A percentile compares a stretch with the other conserved stretches of the same genome.
phyloP scores from a whole-genome alignment of 192 early-diverging fungal genomes.

The Phlyctochytrium bullatum region DNA sequence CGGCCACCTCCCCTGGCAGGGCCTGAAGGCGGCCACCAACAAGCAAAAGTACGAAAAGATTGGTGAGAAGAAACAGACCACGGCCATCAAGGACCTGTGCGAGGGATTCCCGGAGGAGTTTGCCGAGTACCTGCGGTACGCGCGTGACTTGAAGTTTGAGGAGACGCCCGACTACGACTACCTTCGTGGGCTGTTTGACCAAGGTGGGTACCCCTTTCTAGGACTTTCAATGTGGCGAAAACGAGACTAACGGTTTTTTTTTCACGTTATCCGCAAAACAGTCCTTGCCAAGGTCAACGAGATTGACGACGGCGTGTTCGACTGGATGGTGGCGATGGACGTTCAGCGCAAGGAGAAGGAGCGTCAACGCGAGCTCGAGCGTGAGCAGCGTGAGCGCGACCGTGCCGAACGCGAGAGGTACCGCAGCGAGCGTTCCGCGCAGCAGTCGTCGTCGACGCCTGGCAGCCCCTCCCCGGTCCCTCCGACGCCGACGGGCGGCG shows the following conservation, averaged over 20 bases:
- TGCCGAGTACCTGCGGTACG: slow-evolving; percentile 84
- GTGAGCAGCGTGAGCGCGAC: slow-evolving; percentile 24
- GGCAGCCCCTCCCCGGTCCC: not conserved
- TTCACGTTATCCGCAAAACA: not conserved
- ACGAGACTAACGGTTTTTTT: not conserved
- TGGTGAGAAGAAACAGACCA: slow-evolving; percentile 96
- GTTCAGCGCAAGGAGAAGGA: slow-evolving; percentile 47
- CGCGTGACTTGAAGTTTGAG: slow-evolving; percentile 88
- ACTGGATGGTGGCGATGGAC: slow-evolving; percentile 79
- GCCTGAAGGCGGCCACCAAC: slow-evolving; percentile 94
- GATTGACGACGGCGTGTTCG: slow-evolving; percentile 87
- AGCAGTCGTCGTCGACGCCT: not conserved
- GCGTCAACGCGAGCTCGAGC: slow-evolving; percentile 37
- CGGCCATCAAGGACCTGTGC: slow-evolving; percentile 85
- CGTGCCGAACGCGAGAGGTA: not conserved
- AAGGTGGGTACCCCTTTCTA: slow-evolving; percentile 39
- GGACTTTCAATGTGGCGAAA: not conserved
- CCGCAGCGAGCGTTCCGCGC: not conserved
- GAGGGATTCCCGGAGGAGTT: slow-evolving; percentile 93
- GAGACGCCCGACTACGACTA: slow-evolving; percentile 99
- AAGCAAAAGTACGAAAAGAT: slow-evolving; percentile 99
- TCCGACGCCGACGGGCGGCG: not conserved
- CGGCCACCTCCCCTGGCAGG: slow-evolving; percentile 94
- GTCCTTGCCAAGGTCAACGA: slow-evolving; percentile 59
- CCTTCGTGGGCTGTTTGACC: slow-evolving; percentile 78